These are phyloP conservation scores for Abortiporus biennis DNA, from an alignment of 1,284 basidiomycete species.

Conservation along the genomic window DNA sequence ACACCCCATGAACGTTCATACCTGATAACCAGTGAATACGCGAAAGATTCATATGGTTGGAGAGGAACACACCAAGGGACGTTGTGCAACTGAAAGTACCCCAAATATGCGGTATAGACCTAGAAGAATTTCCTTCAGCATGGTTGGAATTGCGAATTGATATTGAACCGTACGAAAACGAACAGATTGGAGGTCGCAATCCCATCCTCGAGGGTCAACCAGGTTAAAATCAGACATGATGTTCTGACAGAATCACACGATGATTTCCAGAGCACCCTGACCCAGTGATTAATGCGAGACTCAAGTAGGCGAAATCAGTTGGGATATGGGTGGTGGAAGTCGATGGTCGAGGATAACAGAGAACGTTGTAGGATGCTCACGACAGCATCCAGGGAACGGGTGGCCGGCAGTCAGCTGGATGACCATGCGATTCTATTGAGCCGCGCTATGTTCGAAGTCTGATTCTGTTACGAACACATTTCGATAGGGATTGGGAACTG, in stretches of 20 bases:
- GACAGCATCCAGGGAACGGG: too few relatives aligned
- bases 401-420: too few relatives aligned
- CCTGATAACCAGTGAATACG: slow-evolving; percentile 32
- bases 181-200: slow-evolving; percentile 82
- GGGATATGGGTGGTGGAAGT: too few relatives aligned
- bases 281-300: too few relatives aligned
- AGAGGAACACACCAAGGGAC: slow-evolving; percentile 57
- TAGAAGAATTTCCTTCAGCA: slow-evolving; percentile 19
- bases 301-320: too few relatives aligned
- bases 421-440: too few relatives aligned
- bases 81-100: slow-evolving; percentile 70
- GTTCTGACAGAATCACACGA: neutral
- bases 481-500: too few relatives aligned
- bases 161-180: slow-evolving; percentile 13
- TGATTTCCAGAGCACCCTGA: too few relatives aligned
- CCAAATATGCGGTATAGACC: slow-evolving; percentile 83
- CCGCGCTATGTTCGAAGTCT: too few relatives aligned
- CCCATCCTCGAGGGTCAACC: slow-evolving; percentile 77
- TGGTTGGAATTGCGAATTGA: slow-evolving; percentile 9
- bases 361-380: too few relatives aligned
- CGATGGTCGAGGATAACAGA: too few relatives aligned
- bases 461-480: too few relatives aligned
- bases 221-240: slow-evolving; percentile 64
- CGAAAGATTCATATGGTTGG: neutral
- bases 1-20: slow-evolving; percentile 80